These are phyloP conservation scores for Lasiodiplodia sp. DNA, from an alignment of 2,329 filamentous ascomycete species.

Conservation along the genomic window DNA sequence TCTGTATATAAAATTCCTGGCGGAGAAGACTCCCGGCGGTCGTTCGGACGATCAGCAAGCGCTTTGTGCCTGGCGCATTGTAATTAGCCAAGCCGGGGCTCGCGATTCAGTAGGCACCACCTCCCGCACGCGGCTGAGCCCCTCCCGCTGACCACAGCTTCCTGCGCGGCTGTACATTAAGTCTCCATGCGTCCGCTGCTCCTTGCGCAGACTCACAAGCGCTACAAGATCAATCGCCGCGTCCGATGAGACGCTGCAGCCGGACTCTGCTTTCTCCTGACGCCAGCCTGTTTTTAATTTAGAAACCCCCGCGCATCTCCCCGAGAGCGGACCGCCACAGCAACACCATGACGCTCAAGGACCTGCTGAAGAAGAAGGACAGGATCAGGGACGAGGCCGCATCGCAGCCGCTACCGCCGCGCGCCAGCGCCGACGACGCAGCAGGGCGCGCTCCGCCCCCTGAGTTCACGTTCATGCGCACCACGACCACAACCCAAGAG, in stretches of 20 bases:
- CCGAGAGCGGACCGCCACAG: neutral
- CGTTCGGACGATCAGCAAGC: constrained; percentile 9
- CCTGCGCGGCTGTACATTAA: constrained; percentile 14
- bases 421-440: constrained; percentile 27
- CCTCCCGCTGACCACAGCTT: constrained; percentile 23
- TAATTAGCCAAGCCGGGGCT: constrained; percentile 30
- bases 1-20: neutral
- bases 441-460: constrained; percentile 36
- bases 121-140: constrained; percentile 24
- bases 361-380: constrained; percentile 70
- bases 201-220: constrained; percentile 20
- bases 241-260: constrained; percentile 14
- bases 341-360: constrained; percentile 64
- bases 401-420: constrained; percentile 2
- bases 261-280: constrained; percentile 1
- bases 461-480: constrained; percentile 79
- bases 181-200: constrained; percentile 15
- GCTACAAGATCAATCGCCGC: constrained; percentile 28
- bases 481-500: constrained; percentile 82
- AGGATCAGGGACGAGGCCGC: constrained; percentile 50
- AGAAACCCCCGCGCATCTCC: neutral
- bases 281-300: neutral
- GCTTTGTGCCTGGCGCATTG: constrained; percentile 18
- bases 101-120: constrained; percentile 28
- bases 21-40: neutral